These are phyloP conservation scores for Silene vulgaris DNA, from an alignment of 179 eudicot species.

Conservation along the genomic window DNA sequence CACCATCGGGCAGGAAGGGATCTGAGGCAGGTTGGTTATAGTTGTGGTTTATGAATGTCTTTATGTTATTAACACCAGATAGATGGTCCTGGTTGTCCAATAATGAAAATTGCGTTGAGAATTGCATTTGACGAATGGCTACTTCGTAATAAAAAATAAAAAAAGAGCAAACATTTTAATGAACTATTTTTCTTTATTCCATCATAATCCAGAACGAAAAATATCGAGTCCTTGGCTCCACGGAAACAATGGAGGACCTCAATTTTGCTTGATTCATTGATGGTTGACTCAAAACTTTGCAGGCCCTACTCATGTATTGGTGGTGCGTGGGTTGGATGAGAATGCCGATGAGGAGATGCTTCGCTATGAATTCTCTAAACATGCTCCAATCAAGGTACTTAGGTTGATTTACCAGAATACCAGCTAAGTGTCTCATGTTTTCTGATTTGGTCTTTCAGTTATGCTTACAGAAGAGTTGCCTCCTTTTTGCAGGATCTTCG, in stretches of 20 bases:
- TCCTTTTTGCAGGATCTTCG: slow-evolving; percentile 80
- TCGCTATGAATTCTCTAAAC: slow-evolving; percentile 98
- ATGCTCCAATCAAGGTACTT: slow-evolving; percentile 88
- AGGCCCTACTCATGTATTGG: slow-evolving; percentile 99
- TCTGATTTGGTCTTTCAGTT: background rate
- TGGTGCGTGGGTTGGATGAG: slow-evolving; percentile 97
- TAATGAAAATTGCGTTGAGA: too few species aligned
- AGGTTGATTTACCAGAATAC: background rate
- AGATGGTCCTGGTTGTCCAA: too few species aligned
- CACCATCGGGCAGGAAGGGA: slow-evolving; percentile 63
- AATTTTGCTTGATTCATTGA: background rate
- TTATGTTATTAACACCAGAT: background rate
- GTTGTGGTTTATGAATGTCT: background rate
- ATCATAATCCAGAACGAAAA: background rate
- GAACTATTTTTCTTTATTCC: background rate
- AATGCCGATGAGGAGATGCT: slow-evolving; percentile 99
- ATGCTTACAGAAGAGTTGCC: slow-evolving; percentile 17
- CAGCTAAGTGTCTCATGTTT: slow-evolving; percentile 4
- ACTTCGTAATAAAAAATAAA: background rate
- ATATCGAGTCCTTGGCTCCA: background rate
- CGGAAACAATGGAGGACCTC: background rate
- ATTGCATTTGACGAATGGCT: background rate
- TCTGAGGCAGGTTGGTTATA: slow-evolving; percentile 69
- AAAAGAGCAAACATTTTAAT: background rate
- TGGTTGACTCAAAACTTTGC: slow-evolving; percentile 14